Evolutionary conservation across 805 yeast species (phyloP), one percentile per base, ranked within the genome.

Genomic region (Metschnikowia anglica): DNA sequence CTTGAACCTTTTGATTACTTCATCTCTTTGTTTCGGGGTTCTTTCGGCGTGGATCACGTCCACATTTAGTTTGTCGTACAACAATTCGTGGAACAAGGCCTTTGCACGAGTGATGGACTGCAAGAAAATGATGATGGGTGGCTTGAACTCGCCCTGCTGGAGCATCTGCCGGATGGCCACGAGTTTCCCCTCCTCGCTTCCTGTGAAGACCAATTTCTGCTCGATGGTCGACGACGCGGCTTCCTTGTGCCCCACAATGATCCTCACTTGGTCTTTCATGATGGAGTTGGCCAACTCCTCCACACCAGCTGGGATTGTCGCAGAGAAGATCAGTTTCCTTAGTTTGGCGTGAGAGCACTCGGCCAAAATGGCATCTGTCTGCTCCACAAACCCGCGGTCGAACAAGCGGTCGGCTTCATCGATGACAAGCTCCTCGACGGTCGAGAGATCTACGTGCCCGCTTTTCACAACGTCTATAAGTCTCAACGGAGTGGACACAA

Each of bases 321-420:
- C 99, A 8, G 97, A 88, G 60, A 85, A 91, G 69, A 95, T 83
- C 9, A 93, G 80, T 64, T 83, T 88, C 39, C 82, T 75, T 24
- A 85, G 59, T 41, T 71, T 57, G 48, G 73, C 59, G 57, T 75
- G 56, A 48, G 77, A 60, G 59, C 87, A 80, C 23, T 76, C 68
- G 4, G 83, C 72, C 47, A 93, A 66, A 46, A 93, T 83, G 40
- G 80, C 82, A 62, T 93, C 99, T 0, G 97, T 85, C 69, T 93
- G 99, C 53, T 83, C 88, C 11, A 88, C 79, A 55, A 93, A 93
- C 13, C 86, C 83, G 49, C 81, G 77, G 56, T 93, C 97, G 53
- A 93, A 87, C 45, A 93, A 70, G 55, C 87, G 85, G 71, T 93
- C 99, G 8, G 97, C 98, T 66, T 93, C 99, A 72, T 93, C 99